Evolutionary conservation across 1,284 basidiomycete species (phyloP).

Genomic region (Ceratobasidium sp.): DNA sequence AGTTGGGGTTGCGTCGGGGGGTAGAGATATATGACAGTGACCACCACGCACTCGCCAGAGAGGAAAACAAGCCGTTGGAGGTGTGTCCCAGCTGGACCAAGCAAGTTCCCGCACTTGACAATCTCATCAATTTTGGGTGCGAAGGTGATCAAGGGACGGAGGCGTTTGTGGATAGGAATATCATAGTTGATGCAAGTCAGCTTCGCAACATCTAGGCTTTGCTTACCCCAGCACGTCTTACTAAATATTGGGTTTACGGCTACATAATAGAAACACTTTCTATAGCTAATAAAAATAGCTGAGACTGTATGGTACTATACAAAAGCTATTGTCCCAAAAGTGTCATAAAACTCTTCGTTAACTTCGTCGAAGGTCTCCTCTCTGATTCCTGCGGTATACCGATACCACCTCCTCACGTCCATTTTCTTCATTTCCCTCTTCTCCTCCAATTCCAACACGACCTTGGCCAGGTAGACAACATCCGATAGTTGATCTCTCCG

Average conservation of each 20-base stretch:
- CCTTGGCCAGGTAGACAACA: conserved; percentile 29
- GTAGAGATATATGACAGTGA: conserved; percentile 14
- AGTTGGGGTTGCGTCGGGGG: conserved; percentile 28
- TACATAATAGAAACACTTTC: conserved; percentile 6
- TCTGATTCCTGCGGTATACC: conserved; percentile 11
- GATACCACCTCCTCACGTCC: conserved; percentile 27
- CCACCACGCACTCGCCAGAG: conserved; percentile 13
- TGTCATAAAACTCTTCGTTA: conserved; percentile 24
- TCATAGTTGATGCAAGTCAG: conserved; percentile 27
- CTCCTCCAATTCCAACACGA: conserved; percentile 1
- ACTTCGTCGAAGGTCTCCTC: conserved; percentile 35
- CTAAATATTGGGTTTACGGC: background rate
- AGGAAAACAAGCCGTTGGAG: conserved; percentile 26
- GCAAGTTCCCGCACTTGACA: conserved; percentile 6
- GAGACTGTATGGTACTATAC: conserved; percentile 2
- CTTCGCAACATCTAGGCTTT: conserved; percentile 22
- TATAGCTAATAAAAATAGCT: conserved; percentile 18
- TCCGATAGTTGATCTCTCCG: conserved; percentile 24
- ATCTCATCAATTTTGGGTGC: conserved; percentile 16
- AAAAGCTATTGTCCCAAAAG: conserved; percentile 22
- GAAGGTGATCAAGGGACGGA: conserved; percentile 3
- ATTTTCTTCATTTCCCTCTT: background rate
- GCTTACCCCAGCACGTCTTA: background rate
- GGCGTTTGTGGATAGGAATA: conserved; percentile 19
- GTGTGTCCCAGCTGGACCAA: conserved; percentile 12